Percentiles rank a stretch among this genome's conserved stretches.
These are phyloP conservation scores for Leishmania turanica DNA, from an alignment of 208 protist genomes.

Conservation along the genomic window DNA sequence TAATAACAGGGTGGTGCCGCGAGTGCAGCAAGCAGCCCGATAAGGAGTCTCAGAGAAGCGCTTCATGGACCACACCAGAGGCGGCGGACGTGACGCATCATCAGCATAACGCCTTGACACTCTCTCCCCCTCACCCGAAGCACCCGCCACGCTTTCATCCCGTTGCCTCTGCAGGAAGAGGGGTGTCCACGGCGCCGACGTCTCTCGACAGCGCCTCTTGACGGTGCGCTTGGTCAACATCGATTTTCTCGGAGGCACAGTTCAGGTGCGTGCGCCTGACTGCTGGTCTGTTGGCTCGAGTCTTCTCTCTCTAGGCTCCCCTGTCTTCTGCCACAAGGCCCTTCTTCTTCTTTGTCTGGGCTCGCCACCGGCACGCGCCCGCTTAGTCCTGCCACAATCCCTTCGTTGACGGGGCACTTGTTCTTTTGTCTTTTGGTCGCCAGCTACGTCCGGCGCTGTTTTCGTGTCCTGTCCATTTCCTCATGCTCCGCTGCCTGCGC, in stretches of 20 bases:
- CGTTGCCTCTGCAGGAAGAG: not conserved
- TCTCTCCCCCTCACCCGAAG: not conserved
- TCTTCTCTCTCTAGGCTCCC: not conserved
- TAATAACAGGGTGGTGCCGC: no score
- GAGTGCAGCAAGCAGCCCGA: no score
- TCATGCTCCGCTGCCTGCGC: no score
- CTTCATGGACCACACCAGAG: not conserved
- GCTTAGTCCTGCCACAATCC: not conserved
- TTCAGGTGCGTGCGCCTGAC: not conserved
- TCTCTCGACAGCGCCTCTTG: not conserved
- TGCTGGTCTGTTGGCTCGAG: not conserved
- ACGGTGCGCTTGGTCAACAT: not conserved
- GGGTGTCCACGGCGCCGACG: not conserved
- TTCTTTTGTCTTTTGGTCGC: not conserved
- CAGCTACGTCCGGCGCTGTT: no score
- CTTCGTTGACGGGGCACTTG: no score
- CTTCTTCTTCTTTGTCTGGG: not conserved
- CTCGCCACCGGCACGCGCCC: no score
- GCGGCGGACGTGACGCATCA: not conserved
- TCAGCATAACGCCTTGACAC: not conserved
- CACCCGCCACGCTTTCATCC: not conserved
- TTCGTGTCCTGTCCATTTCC: no score
- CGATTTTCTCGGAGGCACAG: not conserved
- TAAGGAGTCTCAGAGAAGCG: not conserved
- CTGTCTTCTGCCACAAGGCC: not conserved